These are phyloP conservation scores for Penicilliopsis zonata DNA, from an alignment of 495 filamentous ascomycete genomes.

Conservation along the genomic window DNA sequence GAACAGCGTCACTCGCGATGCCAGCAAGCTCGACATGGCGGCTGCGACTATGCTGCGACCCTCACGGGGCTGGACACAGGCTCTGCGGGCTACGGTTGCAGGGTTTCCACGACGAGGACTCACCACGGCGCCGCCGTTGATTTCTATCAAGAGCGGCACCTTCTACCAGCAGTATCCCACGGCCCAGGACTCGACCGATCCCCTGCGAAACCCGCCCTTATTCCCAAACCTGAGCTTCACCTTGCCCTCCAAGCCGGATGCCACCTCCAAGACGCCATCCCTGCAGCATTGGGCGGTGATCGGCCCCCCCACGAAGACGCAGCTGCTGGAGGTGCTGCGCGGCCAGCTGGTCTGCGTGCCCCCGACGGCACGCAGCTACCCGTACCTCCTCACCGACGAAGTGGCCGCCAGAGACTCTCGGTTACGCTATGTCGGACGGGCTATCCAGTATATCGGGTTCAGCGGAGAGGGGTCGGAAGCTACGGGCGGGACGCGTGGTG, in stretches of 20 bases:
- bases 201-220: slow-evolving; percentile 39
- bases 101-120: too few species aligned
- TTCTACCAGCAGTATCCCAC: slow-evolving; percentile 73
- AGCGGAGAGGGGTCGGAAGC: slow-evolving; percentile 43
- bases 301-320: slow-evolving; percentile 59
- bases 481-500: slow-evolving; percentile 47
- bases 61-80: too few species aligned
- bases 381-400: slow-evolving; percentile 55
- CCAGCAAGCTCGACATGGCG: too few species aligned
- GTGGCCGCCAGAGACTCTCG: slow-evolving; percentile 41
- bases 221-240: slow-evolving; percentile 56
- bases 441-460: slow-evolving; percentile 80
- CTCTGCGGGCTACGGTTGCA: too few species aligned
- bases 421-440: slow-evolving; percentile 44
- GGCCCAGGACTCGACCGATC: slow-evolving; percentile 19
- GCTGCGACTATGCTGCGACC: too few species aligned
- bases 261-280: slow-evolving; percentile 1
- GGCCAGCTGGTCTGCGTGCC: slow-evolving; percentile 64
- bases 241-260: slow-evolving; percentile 38
- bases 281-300: slow-evolving; percentile 63
- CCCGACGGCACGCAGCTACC: slow-evolving; percentile 58
- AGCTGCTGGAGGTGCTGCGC: slow-evolving; percentile 61
- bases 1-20: too few species aligned
- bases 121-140: slow-evolving; percentile 39
- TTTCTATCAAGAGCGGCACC: slow-evolving; percentile 61